These are phyloP conservation scores for Cicer judaicum DNA, from an alignment of 306 rosid genomes.

Conservation along the genomic window DNA sequence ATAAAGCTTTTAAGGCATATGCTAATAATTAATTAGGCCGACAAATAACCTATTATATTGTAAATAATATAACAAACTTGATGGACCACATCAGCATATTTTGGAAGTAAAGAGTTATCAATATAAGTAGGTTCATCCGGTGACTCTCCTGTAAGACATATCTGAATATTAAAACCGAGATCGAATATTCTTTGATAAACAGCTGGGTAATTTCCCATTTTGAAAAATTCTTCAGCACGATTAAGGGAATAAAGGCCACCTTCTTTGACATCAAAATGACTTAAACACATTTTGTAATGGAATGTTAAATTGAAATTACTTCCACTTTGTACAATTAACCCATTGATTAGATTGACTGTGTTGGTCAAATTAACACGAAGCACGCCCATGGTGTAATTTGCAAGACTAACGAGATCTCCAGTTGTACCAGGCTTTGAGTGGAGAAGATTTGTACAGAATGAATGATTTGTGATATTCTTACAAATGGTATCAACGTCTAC, in stretches of 20 bases:
- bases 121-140: neutral
- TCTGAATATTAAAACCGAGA: neutral
- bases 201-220: too few species aligned
- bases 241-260: neutral
- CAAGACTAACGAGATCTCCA: neutral
- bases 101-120: neutral
- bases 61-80: neutral
- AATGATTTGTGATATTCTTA: neutral
- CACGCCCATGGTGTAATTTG: neutral
- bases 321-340: neutral
- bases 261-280: neutral
- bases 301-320: neutral
- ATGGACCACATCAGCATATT: neutral
- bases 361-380: neutral
- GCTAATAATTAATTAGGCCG: neutral
- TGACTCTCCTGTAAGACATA: neutral
- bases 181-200: fast-evolving
- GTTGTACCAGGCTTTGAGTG: neutral
- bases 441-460: neutral
- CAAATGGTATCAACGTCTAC: neutral
- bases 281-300: neutral
- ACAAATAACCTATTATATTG: neutral
- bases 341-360: neutral
- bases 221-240: neutral
- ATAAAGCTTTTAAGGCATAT: neutral